Conservation (phyloP, 1,284 basidiomycete species). For the Fomes fomentarius region DNA sequence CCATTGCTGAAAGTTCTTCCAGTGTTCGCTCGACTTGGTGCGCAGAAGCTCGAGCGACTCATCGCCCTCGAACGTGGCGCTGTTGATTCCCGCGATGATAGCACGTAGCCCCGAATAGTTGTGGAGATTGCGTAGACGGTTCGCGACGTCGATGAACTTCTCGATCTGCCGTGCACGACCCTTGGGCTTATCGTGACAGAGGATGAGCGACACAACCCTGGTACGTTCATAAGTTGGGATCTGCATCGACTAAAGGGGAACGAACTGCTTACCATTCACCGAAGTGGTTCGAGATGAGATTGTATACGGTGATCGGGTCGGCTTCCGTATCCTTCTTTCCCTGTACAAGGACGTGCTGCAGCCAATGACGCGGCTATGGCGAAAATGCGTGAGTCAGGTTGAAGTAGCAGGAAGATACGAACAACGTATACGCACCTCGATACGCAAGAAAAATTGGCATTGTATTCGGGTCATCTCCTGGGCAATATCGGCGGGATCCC, state of each 20-base stretch:
- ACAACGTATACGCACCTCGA: constrained; percentile 53
- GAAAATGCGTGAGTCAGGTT: constrained; percentile 1
- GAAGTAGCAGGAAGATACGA: neutral
- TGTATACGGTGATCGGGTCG: constrained; percentile 71
- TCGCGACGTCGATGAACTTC: constrained; percentile 77
- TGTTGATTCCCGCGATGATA: constrained; percentile 83
- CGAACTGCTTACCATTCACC: constrained; percentile 65
- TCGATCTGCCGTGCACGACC: constrained; percentile 73
- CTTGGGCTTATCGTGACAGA: constrained; percentile 74
- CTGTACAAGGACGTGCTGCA: constrained; percentile 70
- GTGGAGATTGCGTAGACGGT: constrained; percentile 66
- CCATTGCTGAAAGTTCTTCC: constrained; percentile 76
- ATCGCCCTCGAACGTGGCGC: constrained; percentile 70
- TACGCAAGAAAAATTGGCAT: constrained; percentile 63
- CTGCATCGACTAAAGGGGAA: neutral
- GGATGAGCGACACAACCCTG: constrained; percentile 75
- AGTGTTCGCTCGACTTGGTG: constrained; percentile 59
- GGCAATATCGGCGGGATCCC: constrained; percentile 67
- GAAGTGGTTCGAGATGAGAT: constrained; percentile 73
- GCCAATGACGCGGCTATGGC: constrained; percentile 76
- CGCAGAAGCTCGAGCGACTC: constrained; percentile 72
- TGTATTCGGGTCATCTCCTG: constrained; percentile 78
- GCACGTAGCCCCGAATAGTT: constrained; percentile 84
- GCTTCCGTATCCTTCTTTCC: constrained; percentile 64
- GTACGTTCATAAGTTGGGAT: constrained; percentile 1